A percentile compares a stretch with the other conserved stretches of the same genome.
These are phyloP conservation scores for Magnolia changhungtana DNA, from an alignment of 164 flowering plant genomes.

Conservation along the genomic window DNA sequence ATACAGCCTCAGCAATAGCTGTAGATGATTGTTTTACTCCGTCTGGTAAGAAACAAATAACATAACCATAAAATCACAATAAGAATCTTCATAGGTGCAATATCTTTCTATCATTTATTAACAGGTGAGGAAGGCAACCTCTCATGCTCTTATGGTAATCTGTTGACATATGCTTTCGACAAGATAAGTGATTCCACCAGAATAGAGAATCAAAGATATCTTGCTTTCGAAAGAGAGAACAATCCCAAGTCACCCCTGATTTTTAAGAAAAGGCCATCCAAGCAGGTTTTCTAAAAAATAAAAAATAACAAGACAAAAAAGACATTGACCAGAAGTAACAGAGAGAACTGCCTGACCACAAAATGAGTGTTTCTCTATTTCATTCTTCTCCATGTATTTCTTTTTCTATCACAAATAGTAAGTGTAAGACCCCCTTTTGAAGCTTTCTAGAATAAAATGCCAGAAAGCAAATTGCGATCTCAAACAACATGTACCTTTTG, in stretches of 20 bases:
- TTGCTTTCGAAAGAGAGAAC: background rate
- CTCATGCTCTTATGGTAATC: background rate
- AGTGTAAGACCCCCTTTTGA: too few species aligned
- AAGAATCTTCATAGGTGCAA: background rate
- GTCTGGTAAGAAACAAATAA: slow-evolving; percentile 27
- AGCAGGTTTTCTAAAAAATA: too few species aligned
- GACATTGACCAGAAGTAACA: too few species aligned
- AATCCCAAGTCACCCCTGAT: background rate
- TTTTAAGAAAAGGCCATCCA: too few species aligned
- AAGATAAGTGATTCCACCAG: background rate
- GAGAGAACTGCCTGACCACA: too few species aligned
- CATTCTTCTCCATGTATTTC: too few species aligned
- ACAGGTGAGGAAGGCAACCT: background rate
- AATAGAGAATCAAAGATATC: background rate
- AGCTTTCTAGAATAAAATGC: too few species aligned
- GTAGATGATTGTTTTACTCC: slow-evolving; percentile 53
- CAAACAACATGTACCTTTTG: too few species aligned
- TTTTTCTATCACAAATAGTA: too few species aligned
- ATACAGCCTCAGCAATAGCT: slow-evolving; percentile 65
- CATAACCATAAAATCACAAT: slow-evolving; percentile 4
- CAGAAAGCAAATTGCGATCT: too few species aligned
- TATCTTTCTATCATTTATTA: background rate
- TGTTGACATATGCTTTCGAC: background rate
- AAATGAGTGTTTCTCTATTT: too few species aligned
- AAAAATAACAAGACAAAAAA: too few species aligned